phyloP scores from a whole-genome alignment of 208 protist species.

The Crithidia sp. region DNA sequence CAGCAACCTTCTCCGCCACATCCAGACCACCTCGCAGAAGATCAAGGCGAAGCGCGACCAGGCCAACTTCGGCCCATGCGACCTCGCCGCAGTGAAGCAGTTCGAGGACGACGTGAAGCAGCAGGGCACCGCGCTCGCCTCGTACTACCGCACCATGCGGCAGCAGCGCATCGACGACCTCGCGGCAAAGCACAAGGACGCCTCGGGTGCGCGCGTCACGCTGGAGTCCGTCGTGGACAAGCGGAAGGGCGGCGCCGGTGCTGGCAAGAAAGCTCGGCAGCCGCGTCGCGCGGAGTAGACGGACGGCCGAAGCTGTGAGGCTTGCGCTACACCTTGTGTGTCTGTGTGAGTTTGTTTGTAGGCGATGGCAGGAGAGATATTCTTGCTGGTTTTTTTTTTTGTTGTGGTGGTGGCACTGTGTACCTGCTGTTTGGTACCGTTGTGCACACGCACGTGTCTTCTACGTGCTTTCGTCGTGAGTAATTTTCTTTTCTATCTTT shows the following conservation, averaged over 20 bases:
- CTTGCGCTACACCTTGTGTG: background rate
- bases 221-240: conserved; percentile 65
- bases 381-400: no score
- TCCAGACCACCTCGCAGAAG: conserved; percentile 66
- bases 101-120: conserved; percentile 76
- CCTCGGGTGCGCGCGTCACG: conserved; percentile 66
- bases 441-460: background rate
- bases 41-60: conserved; percentile 79
- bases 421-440: no score
- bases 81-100: conserved; percentile 78
- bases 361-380: no score
- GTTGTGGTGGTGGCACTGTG: background rate
- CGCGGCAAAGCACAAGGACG: conserved; percentile 63
- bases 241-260: conserved; percentile 31
- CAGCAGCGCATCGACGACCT: conserved; percentile 83
- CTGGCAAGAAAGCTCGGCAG: conserved; percentile 33
- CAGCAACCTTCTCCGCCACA: conserved; percentile 75
- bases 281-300: conserved; percentile 17
- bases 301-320: background rate
- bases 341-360: background rate
- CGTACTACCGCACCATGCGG: conserved; percentile 72
- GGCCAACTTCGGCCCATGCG: conserved; percentile 80
- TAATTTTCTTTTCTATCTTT: conserved; percentile 2
- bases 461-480: no score
- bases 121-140: conserved; percentile 59